Evolutionary conservation across 441 rosid species (phyloP).

Genomic region (Aleurites moluccanus): DNA sequence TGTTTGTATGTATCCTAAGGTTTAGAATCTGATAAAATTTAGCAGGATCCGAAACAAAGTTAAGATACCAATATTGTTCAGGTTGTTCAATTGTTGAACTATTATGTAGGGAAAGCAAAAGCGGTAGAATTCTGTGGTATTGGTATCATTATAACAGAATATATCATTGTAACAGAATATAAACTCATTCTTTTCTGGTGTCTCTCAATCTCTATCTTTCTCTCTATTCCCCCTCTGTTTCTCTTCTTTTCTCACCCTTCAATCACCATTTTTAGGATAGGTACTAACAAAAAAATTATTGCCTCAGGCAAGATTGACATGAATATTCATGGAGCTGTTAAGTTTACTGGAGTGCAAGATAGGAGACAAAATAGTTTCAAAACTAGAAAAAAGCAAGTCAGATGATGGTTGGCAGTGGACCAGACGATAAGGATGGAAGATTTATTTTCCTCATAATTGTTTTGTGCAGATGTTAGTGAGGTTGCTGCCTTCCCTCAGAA

Average conservation of each 20-base stretch:
- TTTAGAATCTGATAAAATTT: neutral
- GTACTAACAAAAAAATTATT: neutral
- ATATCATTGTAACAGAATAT: too few relatives aligned
- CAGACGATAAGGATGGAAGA: neutral
- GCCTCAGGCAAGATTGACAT: neutral
- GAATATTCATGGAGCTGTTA: neutral
- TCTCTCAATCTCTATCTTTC: too few relatives aligned
- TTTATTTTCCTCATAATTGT: neutral
- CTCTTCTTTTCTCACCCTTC: too few relatives aligned
- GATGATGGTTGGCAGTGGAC: neutral
- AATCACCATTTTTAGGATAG: too few relatives aligned
- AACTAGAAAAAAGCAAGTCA: neutral
- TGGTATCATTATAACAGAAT: too few relatives aligned
- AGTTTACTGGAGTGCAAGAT: neutral
- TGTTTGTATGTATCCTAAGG: neutral
- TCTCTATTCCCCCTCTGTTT: too few relatives aligned
- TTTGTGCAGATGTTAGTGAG: neutral
- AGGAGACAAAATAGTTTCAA: neutral
- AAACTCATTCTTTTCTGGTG: too few relatives aligned
- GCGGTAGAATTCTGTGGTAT: too few relatives aligned
- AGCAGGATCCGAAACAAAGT: neutral
- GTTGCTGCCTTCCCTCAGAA: neutral
- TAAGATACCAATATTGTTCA: too few relatives aligned
- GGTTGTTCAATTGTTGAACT: too few relatives aligned
- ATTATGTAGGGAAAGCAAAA: too few relatives aligned